Evolutionary conservation across 2,329 filamentous ascomycete genomes (phyloP), one percentile per base, ranked within the genome.

Genomic region (Allantophomopsis lycopodina): DNA sequence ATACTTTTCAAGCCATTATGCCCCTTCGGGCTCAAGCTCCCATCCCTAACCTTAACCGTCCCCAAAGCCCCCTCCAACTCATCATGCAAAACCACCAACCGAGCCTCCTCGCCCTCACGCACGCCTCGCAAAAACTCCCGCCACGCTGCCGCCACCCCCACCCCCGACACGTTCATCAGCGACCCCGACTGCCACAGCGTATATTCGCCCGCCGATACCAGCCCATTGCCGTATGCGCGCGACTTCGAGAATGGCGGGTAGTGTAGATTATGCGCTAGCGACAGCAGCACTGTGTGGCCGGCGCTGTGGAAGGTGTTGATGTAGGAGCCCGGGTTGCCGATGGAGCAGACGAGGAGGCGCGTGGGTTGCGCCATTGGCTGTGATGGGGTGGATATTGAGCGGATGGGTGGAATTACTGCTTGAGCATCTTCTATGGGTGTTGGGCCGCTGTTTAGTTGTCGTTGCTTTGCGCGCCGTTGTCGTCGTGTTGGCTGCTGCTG

Each of bases 151-250:
- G 72, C 64, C 0, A 94, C 71, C 43, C 79, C 83, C 0, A 69
- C 66, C 0, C 91, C 91, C 2, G 78, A 84, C 4, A 81, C 63
- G 56, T 96, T 98, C 91, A 98, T 96, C 28, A 79, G 61, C 0
- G 73, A 75, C 0, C 80, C 76, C 23, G 78, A 86, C 56, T 91
- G 79, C 60, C 84, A 77, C 13, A 93, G 66, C 2, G 74, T 81
- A 54, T 73, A 76, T 31, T 69, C 73, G 2, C 57, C 2, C 65
- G 68, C 38, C 64, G 71, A 37, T 20, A 66, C 48, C 39, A 70
- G 70, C 3, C 68, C 55, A 37, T 76, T 66, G 28, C 71, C 65
- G 53, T 63, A 55, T 39, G 51, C 57, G 47, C 56, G 63, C 16
- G 52, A 61, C 54, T 61, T 65, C 12, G 45, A 49, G 51, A 81